phyloP scores from a whole-genome alignment of 768 basidiomycete species.

The Mycena galericulata region DNA sequence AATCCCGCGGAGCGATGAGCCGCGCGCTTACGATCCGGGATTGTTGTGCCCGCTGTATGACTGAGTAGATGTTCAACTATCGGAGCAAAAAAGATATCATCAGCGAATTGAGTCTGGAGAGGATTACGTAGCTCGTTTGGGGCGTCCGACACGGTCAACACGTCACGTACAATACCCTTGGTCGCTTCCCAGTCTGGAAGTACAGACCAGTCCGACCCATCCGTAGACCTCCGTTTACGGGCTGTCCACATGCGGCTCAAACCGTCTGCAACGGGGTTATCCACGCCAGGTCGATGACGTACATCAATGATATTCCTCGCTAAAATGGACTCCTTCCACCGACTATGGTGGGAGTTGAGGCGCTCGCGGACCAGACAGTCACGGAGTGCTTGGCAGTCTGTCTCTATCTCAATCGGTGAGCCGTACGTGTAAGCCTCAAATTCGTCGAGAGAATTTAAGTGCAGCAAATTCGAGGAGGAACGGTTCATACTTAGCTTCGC shows the following conservation, averaged over 20 bases:
- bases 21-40: background rate
- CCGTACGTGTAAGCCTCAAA: too few species aligned
- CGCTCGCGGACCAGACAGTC: constrained; percentile 39
- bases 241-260: constrained; percentile 36
- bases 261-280: too few species aligned
- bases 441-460: too few species aligned
- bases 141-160: background rate
- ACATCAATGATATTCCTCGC: constrained; percentile 11
- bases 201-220: too few species aligned
- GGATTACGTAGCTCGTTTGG: background rate
- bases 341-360: constrained; percentile 37
- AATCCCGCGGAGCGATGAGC: constrained; percentile 11
- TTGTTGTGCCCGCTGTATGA: constrained; percentile 19
- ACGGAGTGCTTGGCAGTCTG: constrained; percentile 32
- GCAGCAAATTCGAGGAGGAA: too few species aligned
- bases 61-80: constrained; percentile 17
- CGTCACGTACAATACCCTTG: constrained; percentile 24
- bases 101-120: constrained; percentile 17
- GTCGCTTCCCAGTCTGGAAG: constrained; percentile 44
- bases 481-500: background rate
- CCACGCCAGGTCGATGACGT: too few species aligned
- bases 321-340: constrained; percentile 46
- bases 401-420: too few species aligned
- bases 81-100: constrained; percentile 17
- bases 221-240: background rate